Evolutionary conservation across 75 land plant species (phyloP).

Genomic region (Isoetes taiwanensis): DNA sequence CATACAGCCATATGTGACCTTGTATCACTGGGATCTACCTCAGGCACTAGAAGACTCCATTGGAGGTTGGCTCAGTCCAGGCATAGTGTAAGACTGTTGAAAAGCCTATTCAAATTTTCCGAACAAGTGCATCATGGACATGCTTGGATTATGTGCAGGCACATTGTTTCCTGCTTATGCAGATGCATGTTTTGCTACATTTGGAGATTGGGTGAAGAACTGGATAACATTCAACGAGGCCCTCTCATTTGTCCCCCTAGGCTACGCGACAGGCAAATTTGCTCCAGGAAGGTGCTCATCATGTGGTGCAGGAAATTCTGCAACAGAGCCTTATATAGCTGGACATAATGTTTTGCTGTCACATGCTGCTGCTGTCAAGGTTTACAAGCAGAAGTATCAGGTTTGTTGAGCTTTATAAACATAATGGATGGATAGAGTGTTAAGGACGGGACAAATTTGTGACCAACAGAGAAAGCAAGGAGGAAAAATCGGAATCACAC

Average conservation of each 20-base stretch:
- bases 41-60: conserved; percentile 53
- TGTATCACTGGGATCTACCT: conserved; percentile 97
- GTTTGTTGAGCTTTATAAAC: neutral
- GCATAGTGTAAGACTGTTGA: too few relatives aligned
- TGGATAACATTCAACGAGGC: conserved; percentile 2
- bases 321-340: neutral
- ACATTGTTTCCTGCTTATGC: conserved; percentile 2
- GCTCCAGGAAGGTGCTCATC: neutral
- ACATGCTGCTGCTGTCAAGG: neutral
- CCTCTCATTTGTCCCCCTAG: neutral
- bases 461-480: too few relatives aligned
- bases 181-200: conserved; percentile 6
- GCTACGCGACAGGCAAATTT: neutral
- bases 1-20: conserved; percentile 56
- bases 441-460: too few relatives aligned
- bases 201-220: neutral
- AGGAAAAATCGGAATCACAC: too few relatives aligned
- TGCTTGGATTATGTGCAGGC: too few relatives aligned
- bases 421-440: too few relatives aligned
- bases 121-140: too few relatives aligned
- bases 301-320: neutral
- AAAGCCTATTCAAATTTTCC: too few relatives aligned
- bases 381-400: neutral
- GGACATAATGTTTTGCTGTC: neutral
- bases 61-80: conserved; percentile 72